Percentiles rank a stretch among this genome's conserved stretches.
Evolutionary conservation across 495 filamentous ascomycete genomes (phyloP).

Genomic region (Aspergillus leporis): DNA sequence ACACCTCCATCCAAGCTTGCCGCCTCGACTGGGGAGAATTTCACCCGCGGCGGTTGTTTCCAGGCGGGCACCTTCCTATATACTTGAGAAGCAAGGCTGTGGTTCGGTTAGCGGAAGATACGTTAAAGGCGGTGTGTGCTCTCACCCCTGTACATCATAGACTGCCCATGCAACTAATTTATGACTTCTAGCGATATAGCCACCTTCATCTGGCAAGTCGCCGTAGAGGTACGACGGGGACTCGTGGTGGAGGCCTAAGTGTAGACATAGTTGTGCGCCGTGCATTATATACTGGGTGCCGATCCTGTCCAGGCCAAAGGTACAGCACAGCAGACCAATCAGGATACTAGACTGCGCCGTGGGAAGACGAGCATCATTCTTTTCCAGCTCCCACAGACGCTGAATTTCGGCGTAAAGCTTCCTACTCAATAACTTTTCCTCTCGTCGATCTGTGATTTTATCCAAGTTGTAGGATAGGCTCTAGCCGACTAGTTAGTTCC

Average conservation of each 20-base stretch:
- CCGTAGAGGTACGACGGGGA: constrained; percentile 9
- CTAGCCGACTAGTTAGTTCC: constrained; percentile 15
- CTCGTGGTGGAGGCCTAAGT: constrained; percentile 12
- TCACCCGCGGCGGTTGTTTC: constrained; percentile 18
- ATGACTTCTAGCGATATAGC: constrained; percentile 13
- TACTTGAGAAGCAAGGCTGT: constrained; percentile 28
- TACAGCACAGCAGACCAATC: constrained; percentile 29
- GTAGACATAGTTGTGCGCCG: constrained; percentile 19
- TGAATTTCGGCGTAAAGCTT: constrained; percentile 26
- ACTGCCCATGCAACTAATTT: constrained; percentile 28
- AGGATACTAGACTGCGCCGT: constrained; percentile 28
- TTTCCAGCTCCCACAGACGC: constrained; percentile 23
- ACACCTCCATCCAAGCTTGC: constrained; percentile 18
- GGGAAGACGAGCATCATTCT: constrained; percentile 14
- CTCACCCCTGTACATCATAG: constrained; percentile 29
- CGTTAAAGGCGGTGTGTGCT: too few relatives aligned
- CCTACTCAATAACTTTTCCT: constrained; percentile 26
- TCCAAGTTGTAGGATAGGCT: constrained; percentile 28
- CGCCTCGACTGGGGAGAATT: constrained; percentile 20
- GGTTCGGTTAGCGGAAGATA: constrained; percentile 3
- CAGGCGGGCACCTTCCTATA: constrained; percentile 23
- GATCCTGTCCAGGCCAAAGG: constrained; percentile 29
- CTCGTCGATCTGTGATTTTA: constrained; percentile 26
- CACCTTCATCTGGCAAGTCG: constrained; percentile 4
- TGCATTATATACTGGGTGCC: constrained; percentile 28